Conservation (phyloP, 1,284 basidiomycete genomes). For the Ceratobasidium sp. region DNA sequence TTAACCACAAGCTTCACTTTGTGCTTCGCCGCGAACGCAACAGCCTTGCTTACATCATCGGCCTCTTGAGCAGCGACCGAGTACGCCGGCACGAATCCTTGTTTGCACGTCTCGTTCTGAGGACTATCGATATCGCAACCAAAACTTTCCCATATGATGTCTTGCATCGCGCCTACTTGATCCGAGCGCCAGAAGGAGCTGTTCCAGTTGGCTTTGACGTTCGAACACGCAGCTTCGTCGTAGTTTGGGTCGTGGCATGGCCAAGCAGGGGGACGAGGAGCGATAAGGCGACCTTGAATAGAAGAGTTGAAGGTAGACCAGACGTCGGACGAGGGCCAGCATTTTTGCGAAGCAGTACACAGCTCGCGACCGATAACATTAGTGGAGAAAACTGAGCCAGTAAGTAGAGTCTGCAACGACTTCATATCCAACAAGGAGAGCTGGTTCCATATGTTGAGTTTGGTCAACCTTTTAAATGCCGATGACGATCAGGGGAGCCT, state of each 20-base stretch:
- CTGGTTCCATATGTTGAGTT: too few relatives aligned
- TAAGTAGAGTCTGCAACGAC: too few relatives aligned
- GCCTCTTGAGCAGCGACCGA: conserved; percentile 16
- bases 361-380: neutral
- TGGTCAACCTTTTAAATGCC: too few relatives aligned
- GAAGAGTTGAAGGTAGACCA: conserved; percentile 25
- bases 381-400: too few relatives aligned
- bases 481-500: too few relatives aligned
- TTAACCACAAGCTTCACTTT: conserved; percentile 26
- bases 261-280: neutral
- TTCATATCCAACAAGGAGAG: too few relatives aligned
- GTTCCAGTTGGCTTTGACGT: conserved; percentile 40
- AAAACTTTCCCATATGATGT: conserved; percentile 8
- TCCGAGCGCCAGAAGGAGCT: conserved; percentile 40
- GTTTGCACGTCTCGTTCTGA: conserved; percentile 1
- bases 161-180: conserved; percentile 35
- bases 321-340: conserved; percentile 17
- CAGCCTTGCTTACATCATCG: conserved; percentile 26
- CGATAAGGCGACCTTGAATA: conserved; percentile 15
- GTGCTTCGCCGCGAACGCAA: conserved; percentile 30
- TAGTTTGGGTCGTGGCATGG: conserved; percentile 1
- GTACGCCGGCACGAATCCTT: conserved; percentile 32
- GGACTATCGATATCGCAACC: neutral
- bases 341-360: conserved; percentile 28
- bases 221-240: conserved; percentile 19